Evolutionary conservation across 139 green algal species (phyloP).

Genomic region (Raphidocelis subcapitata): DNA sequence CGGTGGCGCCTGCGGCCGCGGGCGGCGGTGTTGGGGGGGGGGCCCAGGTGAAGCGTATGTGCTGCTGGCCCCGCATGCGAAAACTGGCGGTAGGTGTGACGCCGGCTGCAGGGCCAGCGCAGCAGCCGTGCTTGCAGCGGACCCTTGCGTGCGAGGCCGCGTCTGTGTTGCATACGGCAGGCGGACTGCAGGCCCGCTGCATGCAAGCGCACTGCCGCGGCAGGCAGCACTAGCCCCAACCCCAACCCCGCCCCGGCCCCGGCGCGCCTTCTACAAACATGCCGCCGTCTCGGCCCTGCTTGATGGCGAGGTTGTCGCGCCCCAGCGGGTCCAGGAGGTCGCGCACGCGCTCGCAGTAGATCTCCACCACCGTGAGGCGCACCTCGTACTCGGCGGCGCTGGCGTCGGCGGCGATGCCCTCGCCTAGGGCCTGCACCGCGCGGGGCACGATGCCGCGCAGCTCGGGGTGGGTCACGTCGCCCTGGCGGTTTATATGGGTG

Average conservation of each 20-base stretch:
- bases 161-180: no score
- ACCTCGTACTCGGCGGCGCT: constrained; percentile 36
- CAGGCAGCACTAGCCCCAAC: no score
- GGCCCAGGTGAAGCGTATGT: no score
- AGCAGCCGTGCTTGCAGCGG: no score
- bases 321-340: constrained; percentile 62
- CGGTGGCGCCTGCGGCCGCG: constrained; percentile 15
- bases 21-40: no score
- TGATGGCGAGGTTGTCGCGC: constrained; percentile 47
- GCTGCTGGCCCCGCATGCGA: no score
- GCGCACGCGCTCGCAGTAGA: constrained; percentile 77
- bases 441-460: constrained; percentile 63
- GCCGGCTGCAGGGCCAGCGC: no score
- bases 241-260: no score
- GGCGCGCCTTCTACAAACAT: constrained; percentile 48
- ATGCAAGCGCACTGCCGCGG: not conserved
- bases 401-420: constrained; percentile 33
- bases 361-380: constrained; percentile 68
- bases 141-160: no score
- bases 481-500: constrained; percentile 16
- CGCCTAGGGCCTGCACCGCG: constrained; percentile 46
- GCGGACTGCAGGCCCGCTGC: no score
- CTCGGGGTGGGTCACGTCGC: constrained; percentile 20
- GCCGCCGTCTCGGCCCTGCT: constrained; percentile 41
- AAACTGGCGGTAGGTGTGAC: no score